Base-by-base conservation (phyloP, 2,329 filamentous ascomycete species). In the Cordyceps sp. region DNA sequence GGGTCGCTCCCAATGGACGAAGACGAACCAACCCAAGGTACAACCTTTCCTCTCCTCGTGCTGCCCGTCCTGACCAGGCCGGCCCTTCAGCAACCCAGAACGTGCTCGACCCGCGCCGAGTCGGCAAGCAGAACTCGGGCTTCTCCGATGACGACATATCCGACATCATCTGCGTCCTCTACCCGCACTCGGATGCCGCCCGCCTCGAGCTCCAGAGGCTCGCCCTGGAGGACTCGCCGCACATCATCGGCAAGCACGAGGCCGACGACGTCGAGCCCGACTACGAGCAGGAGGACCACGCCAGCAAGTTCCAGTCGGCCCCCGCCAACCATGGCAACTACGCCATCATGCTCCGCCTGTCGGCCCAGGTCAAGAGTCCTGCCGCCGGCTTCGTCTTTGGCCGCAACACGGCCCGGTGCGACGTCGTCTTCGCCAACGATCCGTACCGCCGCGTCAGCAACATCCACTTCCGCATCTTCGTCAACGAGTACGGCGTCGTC, bases 381-480 rank as follows among this genome's bases (percentile, higher is more conserved):
- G 47, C 60, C 4, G 58, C 71, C 32, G 90, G 90, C 24, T 96
- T 92, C 54, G 69, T 73, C 27, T 96, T 98, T 53, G 90, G 90
- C 20, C 75, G 90, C 34, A 88, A 90, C 46, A 43, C 55, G 1
- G 44, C 52, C 29, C 66, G 70, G 22, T 90, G 82, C 53, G 90
- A 98, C 36, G 57, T 86, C 29, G 68, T 69, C 43, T 72, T 83
- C 30, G 53, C 59, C 23, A 64, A 75, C 39, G 78, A 88, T 41
- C 68, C 69, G 1, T 61, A 70, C 32, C 78, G 72, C 49, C 70
- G 81, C 27, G 69, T 98, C 37, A 96, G 88, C 61, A 94, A 96
- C 49, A 67, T 80, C n/a, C 90, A 98, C 51, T 98, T 96, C 51
- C 78, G 84, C 33, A 93, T 98, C 38, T 93, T 79, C 48, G 66